These are phyloP conservation scores for Fusarium torreyae DNA, from an alignment of 2,329 filamentous ascomycete genomes.

Conservation along the genomic window DNA sequence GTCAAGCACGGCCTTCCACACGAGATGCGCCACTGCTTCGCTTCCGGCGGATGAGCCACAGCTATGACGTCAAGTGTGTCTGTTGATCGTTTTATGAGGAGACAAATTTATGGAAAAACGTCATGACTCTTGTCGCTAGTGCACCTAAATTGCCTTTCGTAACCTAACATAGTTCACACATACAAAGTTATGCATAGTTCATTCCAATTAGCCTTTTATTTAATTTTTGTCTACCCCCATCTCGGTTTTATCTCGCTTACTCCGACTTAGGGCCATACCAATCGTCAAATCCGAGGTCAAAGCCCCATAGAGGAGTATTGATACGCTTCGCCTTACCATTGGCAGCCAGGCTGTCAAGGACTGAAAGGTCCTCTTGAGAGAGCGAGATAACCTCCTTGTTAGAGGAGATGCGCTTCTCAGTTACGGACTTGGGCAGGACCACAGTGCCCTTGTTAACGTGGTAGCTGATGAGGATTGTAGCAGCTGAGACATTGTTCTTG, in stretches of 20 bases:
- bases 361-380: conserved; percentile 31
- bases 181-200: neutral
- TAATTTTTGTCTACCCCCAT: neutral
- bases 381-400: conserved; percentile 37
- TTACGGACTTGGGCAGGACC: conserved; percentile 44
- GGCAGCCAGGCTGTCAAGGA: conserved; percentile 43
- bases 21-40: too few species aligned
- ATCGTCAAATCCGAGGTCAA: conserved; percentile 49
- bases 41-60: too few species aligned
- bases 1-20: too few species aligned
- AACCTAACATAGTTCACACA: too few species aligned
- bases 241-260: neutral
- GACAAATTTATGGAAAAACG: too few species aligned
- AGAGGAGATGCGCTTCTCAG: conserved; percentile 36
- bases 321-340: conserved; percentile 53
- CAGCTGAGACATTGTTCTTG: conserved; percentile 37
- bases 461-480: conserved; percentile 43
- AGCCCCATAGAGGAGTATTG: conserved; percentile 54
- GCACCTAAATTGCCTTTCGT: too few species aligned
- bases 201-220: neutral
- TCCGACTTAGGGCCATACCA: conserved; percentile 51
- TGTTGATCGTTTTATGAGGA: too few species aligned
- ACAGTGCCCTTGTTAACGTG: conserved; percentile 42
- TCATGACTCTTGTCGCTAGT: too few species aligned
- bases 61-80: too few species aligned